Evolutionary conservation across 768 basidiomycete species (phyloP), one percentile per base, ranked within the genome.

Genomic region (Gyrodon lividus): DNA sequence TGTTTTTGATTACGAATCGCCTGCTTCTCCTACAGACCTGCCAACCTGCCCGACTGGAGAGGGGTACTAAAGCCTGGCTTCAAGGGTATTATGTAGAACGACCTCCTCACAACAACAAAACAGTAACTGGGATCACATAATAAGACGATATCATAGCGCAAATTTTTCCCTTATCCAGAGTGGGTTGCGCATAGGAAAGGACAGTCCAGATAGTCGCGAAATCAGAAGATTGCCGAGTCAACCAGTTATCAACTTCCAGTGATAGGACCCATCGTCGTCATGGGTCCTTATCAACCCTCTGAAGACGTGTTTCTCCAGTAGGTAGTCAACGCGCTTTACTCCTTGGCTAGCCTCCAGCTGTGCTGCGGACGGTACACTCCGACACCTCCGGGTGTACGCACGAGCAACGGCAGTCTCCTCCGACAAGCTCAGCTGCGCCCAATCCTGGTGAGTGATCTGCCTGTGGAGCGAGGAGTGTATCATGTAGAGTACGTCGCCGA

Each of bases 401-500:
- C 61, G 66, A 12, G 73, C 67, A 45, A 71, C 59, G 28, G 50
- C 68, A 4, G 58, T 70, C 62, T 61, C 65, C 52, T 66, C 50
- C 4, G 55, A 62, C 14, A 49, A 10, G 47, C 55, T 61, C 46
- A 70, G 61, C 26, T 34, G 58, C 17, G 55, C 69, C 75, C 69
- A 70, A 53, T 75, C 68, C 13, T 59, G 58, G 42, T 72, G 72
- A 0, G 66, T 64, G 47, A 74, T 69, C 52, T 70, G 68, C 49
- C 66, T 61, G 47, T 78, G 79, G 54, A 86, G 61, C n/a, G 68
- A 63, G 19, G 64, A 66, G 57, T 82, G 76, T 38, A 86, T 70
- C 42, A 73, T 74, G 48, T 72, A 66, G 42, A 87, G 70, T 17
- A 87, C 74, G 56, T 86, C 85, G n/a, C 76, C 74, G 3, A 87